Conservation (phyloP, 306 rosid genomes). For the Castanea mollissima region DNA sequence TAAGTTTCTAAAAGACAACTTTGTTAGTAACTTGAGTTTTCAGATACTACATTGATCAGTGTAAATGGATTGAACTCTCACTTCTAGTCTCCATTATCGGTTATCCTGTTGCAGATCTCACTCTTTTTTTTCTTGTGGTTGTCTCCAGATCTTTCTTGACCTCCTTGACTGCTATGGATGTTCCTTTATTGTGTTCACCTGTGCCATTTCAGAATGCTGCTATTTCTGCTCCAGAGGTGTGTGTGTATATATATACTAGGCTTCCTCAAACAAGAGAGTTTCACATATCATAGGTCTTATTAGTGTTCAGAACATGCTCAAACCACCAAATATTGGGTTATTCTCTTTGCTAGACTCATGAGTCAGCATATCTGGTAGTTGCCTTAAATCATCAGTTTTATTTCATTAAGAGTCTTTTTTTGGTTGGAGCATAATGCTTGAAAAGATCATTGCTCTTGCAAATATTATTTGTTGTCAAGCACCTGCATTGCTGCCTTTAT, state of each 20-base stretch:
- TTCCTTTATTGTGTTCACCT: slow-evolving; percentile 78
- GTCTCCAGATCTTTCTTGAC: slow-evolving; percentile 65
- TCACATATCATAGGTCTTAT: neutral
- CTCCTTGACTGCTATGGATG: slow-evolving; percentile 69
- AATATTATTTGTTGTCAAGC: neutral
- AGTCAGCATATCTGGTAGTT: neutral
- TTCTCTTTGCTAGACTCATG: slow-evolving; percentile 6
- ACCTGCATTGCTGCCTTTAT: neutral
- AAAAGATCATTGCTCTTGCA: neutral
- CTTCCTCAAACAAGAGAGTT: neutral
- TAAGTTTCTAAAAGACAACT: neutral
- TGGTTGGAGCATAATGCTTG: neutral
- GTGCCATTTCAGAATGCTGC: slow-evolving; percentile 86
- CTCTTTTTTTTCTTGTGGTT: slow-evolving; percentile 13
- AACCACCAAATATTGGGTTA: slow-evolving; percentile 13
- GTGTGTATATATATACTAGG: slow-evolving; percentile 1
- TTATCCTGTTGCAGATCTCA: slow-evolving; percentile 19
- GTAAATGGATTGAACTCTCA: slow-evolving; percentile 7
- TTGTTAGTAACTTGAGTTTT: slow-evolving; percentile 17
- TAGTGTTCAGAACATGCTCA: slow-evolving; percentile 2
- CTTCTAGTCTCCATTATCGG: neutral
- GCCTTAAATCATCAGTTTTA: neutral
- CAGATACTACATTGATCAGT: slow-evolving; percentile 4
- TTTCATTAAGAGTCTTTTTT: neutral
- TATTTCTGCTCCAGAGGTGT: slow-evolving; percentile 76